Evolutionary conservation across 2,329 filamentous ascomycete genomes (phyloP), one percentile per base, ranked within the genome.

Genomic region (Hansfordia pulvinata): DNA sequence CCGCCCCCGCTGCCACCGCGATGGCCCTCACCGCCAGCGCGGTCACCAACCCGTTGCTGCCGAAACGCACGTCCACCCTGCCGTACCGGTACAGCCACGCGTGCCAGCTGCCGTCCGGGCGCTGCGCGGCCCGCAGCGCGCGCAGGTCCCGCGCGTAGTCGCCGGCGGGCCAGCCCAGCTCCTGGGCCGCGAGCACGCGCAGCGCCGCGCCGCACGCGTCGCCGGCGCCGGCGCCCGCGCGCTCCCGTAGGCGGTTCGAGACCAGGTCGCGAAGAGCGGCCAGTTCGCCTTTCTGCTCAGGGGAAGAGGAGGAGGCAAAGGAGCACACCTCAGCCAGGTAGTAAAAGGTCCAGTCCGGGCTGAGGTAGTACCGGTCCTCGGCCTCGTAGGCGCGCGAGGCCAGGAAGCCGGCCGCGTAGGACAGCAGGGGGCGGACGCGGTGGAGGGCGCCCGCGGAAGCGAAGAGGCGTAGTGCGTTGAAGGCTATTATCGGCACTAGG

Each of bases 311-410:
- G n/a, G n/a, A n/a, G n/a, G n/a, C n/a, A n/a, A n/a, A n/a, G n/a
- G 25, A 6, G 20, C 20, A 28, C 19, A 28, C 16, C 19, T 23
- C 27, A 4, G 27, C 17, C 15, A 28, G 27, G 20, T 28, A 19
- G 27, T 28, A 28, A 17, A 28, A 28, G 15, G 24, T 19, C 27
- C 27, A 28, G 27, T 28, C 27, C 27, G 20, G 27, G 17, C 24
- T 14, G 10, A 19, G 14, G 17, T 28, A 24, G 27, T 28, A 28
- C 10, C 8, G 20, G 20, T 13, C 20, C 7, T n/a, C 21, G 11
- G 11, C 12, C 8, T 16, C 22, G 22, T 29, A 29, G 11, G 27
- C 27, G 10, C 27, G 27, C 21, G 16, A 10, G 10, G 11, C 10
- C 6, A 12, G 14, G 4, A 24, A 10, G 15, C 4, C 17, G 3